Base-by-base conservation (phyloP, 805 yeast species). In the Candida suzukii region DNA sequence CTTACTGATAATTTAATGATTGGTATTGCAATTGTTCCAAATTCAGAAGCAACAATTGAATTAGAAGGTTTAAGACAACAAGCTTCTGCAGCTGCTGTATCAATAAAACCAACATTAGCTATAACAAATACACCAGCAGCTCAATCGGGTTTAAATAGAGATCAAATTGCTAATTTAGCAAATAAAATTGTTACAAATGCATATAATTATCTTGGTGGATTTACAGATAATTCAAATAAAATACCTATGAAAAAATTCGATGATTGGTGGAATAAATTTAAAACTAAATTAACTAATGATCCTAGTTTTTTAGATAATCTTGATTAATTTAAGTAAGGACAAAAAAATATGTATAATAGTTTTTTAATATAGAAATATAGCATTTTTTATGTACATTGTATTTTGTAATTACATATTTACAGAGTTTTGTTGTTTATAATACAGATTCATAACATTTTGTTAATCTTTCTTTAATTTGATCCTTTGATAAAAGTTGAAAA, bases 261-360 rank as follows among this genome's bases (percentile, higher is more conserved):
- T 57, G 82, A 75, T 32, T 91, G 99, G 99, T 87, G 99, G 99
- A 80, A 74, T 48, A 90, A 88, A 61, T 91, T 93, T 64, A 85
- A 76, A 58, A 63, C 74, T 7, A 81, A 83, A 54, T 53, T 93
- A 44, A 71, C 76, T 11, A 84, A 83, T 46, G 95, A 91, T 56
- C 97, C 96, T 2, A 78, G 75, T 41, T 90, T 88, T 57, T 61
- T 91, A 38, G 86, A 87, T 46, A 70, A 68, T 25, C 45, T 63
- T 16, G 59, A 58, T 39, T 58, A 46, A 46, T 32, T 11, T n/a
- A n/a, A n/a, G n/a, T n/a, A n/a, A n/a, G n/a, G n/a, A n/a, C n/a
- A n/a, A 21, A 26, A 28, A 17, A 25, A 18, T 9, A 26, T 30
- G n/a, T 38, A 17, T 16, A 57, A 28, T 8, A 10, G 10, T 28